Evolutionary conservation across 1,284 basidiomycete species (phyloP), one percentile per base, ranked within the genome.

Genomic region (Apiotrichum gracile): DNA sequence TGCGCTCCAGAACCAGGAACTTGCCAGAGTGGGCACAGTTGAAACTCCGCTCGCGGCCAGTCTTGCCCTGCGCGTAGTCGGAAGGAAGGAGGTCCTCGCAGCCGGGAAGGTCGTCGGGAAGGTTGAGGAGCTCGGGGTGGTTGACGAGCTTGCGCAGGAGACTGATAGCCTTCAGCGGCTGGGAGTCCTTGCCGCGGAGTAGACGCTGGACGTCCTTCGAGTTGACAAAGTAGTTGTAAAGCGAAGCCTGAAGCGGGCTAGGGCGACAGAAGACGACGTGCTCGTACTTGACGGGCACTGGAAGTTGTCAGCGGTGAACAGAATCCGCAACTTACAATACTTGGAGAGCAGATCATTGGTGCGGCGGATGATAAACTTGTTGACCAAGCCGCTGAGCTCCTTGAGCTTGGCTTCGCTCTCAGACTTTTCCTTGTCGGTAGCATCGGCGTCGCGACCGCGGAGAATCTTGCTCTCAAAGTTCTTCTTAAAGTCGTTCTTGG

Each of bases 241-340:
- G 79, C 2, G 86, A 80, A 6, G 92, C 78, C 68, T 99, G 94
- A 66, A 98, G 87, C 3, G 86, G 80, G 2, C 91, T 93, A 16
- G 92, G 83, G 44, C 84, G 81, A 74, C 94, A 97, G 76, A 98
- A 99, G 1, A 99, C 96, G 61, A 98, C 96, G 60, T 97, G 92
- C 75, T 98, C 94, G 78, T 98, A 97, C 73, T 99, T 99, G 77
- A 98, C 91, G 4, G 94, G 94, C 40, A 99, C 92, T 96, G 62
- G 10, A 12, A 35, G 9, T 19, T 17, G 40, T 49, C 35, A 45
- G 42, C 26, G 21, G n/a, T n/a, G 14, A 17, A 25, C 24, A 14
- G 14, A 19, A 7, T 7, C 14, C 2, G 1, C 24, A 17, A 83
- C 90, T 61, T 58, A 93, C 92, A 74, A 68, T 98, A 99, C 77